These are phyloP conservation scores for Epichloe amarillans DNA, from an alignment of 2,329 filamentous ascomycete genomes.

Conservation along the genomic window DNA sequence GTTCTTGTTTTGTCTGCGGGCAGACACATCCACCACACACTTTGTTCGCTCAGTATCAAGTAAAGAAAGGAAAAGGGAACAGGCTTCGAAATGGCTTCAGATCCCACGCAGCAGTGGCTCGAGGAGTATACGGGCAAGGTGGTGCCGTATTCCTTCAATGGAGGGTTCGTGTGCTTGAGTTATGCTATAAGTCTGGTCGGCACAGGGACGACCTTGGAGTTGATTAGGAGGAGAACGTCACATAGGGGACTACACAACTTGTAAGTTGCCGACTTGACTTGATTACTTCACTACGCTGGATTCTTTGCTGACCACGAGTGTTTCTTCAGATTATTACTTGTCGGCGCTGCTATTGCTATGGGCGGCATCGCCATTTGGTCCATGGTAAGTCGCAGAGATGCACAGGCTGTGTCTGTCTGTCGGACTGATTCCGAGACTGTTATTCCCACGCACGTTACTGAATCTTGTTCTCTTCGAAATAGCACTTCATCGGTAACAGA, in stretches of 20 bases:
- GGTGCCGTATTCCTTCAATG: constrained; percentile 36
- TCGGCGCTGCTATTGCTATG: constrained; percentile 55
- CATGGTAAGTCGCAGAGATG: constrained; percentile 33
- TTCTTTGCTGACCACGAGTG: not conserved
- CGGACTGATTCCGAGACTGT: not conserved
- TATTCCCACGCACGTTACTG: not conserved
- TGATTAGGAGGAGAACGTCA: constrained; percentile 64
- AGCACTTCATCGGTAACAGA: constrained; percentile 54
- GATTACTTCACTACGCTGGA: too few species aligned
- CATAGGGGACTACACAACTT: constrained; percentile 56
- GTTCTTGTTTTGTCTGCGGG: not conserved
- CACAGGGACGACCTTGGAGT: constrained; percentile 64
- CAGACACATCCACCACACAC: not conserved
- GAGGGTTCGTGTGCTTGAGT: constrained; percentile 57
- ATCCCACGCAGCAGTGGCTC: constrained; percentile 12
- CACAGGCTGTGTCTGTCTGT: too few species aligned
- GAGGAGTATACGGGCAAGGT: constrained; percentile 29
- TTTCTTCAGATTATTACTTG: constrained; percentile 42
- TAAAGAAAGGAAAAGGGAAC: not conserved
- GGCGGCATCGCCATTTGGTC: constrained; percentile 63
- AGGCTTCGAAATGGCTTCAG: constrained; percentile 2
- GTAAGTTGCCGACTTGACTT: constrained; percentile 26
- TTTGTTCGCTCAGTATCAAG: not conserved
- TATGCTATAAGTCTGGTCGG: constrained; percentile 66
- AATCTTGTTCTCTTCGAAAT: not conserved